phyloP scores from a whole-genome alignment of 2,329 filamentous ascomycete genomes.

The Phaeosphaeriaceae sp. region DNA sequence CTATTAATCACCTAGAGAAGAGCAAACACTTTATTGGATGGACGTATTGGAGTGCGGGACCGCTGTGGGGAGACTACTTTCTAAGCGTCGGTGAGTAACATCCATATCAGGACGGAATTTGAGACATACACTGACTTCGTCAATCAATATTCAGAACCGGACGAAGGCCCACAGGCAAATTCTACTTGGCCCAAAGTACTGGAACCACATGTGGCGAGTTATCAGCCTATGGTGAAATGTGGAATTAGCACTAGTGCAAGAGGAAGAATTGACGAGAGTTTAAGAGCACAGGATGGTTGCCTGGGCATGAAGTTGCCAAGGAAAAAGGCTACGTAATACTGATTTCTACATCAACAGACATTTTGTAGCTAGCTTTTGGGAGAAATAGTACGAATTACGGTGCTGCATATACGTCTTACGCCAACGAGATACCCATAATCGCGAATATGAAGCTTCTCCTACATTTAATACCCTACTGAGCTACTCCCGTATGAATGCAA shows the following conservation, averaged over 20 bases:
- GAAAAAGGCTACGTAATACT: neutral
- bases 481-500: neutral
- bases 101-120: too few species aligned
- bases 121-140: too few species aligned
- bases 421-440: too few species aligned
- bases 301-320: constrained; percentile 20
- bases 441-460: neutral
- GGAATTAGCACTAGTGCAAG: constrained; percentile 19
- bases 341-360: neutral
- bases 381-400: too few species aligned
- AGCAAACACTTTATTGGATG: constrained; percentile 56
- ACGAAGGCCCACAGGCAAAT: constrained; percentile 17
- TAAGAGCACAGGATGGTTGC: constrained; percentile 21
- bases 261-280: constrained; percentile 6
- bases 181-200: constrained; percentile 27
- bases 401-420: too few species aligned
- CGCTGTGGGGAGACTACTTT: constrained; percentile 54
- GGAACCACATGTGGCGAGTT: constrained; percentile 23
- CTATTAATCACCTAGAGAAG: constrained; percentile 41
- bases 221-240: constrained; percentile 30
- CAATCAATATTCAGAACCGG: constrained; percentile 8
- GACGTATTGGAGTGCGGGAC: constrained; percentile 60
- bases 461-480: neutral
- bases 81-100: constrained; percentile 17
- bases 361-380: too few species aligned